A percentile compares a stretch with the other conserved stretches of the same genome.
Conservation (phyloP, 139 green algal species). For the Yamagishiella unicocca region DNA sequence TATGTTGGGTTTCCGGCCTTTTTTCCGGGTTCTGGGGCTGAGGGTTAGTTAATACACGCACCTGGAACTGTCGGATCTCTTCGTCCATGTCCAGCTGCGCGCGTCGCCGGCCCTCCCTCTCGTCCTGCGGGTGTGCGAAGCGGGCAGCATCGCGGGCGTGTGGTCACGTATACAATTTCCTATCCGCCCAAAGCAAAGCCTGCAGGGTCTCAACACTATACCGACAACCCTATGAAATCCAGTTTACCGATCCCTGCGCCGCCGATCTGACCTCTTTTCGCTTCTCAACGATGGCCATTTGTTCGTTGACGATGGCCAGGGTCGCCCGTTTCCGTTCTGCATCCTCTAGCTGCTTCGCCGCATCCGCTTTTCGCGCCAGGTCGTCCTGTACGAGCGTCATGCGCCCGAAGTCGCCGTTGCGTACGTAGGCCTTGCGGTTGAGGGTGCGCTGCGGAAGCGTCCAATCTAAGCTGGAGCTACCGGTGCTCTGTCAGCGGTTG, state of each 20-base stretch:
- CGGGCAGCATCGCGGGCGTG: too few relatives aligned
- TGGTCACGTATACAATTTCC: too few relatives aligned
- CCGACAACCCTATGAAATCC: too few relatives aligned
- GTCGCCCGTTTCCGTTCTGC: not conserved
- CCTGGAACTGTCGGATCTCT: conserved; percentile 21
- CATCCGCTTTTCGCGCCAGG: conserved; percentile 16
- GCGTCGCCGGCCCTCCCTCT: not conserved
- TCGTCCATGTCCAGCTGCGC: conserved; percentile 35
- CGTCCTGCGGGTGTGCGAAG: conserved; percentile 3
- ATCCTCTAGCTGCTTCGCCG: not conserved
- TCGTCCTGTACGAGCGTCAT: conserved; percentile 41
- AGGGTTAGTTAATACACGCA: too few relatives aligned
- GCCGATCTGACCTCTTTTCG: conserved; percentile 12
- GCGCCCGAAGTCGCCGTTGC: not conserved
- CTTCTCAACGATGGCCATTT: not conserved
- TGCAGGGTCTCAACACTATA: too few relatives aligned
- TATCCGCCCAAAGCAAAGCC: too few relatives aligned
- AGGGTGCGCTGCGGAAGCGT: conserved; percentile 32
- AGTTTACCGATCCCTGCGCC: too few relatives aligned
- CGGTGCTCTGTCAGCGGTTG: not conserved
- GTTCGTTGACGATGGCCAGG: not conserved
- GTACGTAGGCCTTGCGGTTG: conserved; percentile 37
- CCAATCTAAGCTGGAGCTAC: conserved; percentile 14
- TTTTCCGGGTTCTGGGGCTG: too few relatives aligned
- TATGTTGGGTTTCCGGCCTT: too few relatives aligned